Base-by-base conservation (phyloP, 2,329 filamentous ascomycete genomes). In the Neofusicoccum cordaticola region DNA sequence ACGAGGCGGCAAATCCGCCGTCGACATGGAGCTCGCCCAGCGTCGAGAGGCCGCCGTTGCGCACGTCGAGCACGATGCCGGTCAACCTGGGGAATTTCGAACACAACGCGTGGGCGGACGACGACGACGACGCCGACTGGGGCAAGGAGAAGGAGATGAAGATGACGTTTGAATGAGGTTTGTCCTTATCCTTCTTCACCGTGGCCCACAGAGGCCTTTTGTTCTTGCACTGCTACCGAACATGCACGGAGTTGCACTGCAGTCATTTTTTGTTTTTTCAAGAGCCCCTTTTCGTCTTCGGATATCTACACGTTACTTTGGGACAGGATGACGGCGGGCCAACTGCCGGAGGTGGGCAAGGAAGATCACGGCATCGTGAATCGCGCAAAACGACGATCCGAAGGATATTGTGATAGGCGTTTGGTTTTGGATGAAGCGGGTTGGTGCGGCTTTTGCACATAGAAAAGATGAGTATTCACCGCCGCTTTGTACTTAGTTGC, bases 21-120 rank as follows among this genome's bases (percentile, higher is more conserved):
- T 65, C 68, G 35, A 50, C 63, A 8, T 68, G 67, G 67, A 67
- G 27, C 41, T 70, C 27, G 69, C 71, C 41, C 66, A n/a, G 58
- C 69, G 4, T 53, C 39, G 72, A 73, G 44, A 69, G 73, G 2
- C 76, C 75, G 2, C 71, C 71, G 3, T 62, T 77, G 27, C 69
- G 68, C 15, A 69, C 74, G 0, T 67, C 70, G 0, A 69, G 68
- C 27, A 78, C 78, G 1, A 73, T 73, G 41, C 71, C 74, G 1
- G 63, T 62, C 3, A 51, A 64, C 12, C 12, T 17, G 63, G 37
- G 66, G 15, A 65, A 68, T n/a, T 68, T 71, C 5, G 75, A 76
- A 19, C 75, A 78, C 37, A 83, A 83, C 69, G 81, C 80, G 5
- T 83, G 81, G 80, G 78, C 74, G 3, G 79, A 81, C 52, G 80